These are phyloP conservation scores for Xylaria sp. DNA, from an alignment of 2,329 filamentous ascomycete genomes.

Conservation along the genomic window DNA sequence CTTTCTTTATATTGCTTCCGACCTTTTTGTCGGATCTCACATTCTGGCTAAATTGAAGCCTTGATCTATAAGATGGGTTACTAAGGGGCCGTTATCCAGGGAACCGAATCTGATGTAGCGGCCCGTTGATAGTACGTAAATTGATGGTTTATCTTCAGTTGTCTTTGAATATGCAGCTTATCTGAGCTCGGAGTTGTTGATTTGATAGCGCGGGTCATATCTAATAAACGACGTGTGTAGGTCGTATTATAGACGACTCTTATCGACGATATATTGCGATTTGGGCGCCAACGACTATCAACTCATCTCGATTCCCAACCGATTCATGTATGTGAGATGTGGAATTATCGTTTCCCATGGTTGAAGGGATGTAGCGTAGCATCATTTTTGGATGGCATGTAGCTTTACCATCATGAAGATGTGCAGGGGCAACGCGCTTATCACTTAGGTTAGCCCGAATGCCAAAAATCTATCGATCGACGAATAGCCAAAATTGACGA, in stretches of 20 bases:
- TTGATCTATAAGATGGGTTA: not conserved
- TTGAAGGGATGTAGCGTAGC: not conserved
- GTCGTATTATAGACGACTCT: not conserved
- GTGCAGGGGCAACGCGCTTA: not conserved
- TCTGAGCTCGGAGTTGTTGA: not conserved
- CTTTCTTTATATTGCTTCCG: conserved; percentile 21
- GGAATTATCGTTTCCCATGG: not conserved
- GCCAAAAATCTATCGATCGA: conserved; percentile 5
- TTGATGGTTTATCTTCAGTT: not conserved
- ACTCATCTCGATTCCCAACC: not conserved
- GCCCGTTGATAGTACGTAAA: not conserved
- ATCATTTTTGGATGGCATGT: not conserved
- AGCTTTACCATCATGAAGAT: not conserved
- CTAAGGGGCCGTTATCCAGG: conserved; percentile 18
- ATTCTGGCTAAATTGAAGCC: conserved; percentile 20
- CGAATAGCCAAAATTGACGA: not conserved
- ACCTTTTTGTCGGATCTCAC: not conserved
- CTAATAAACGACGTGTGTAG: not conserved
- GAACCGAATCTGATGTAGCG: not conserved
- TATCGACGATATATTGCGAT: too few relatives aligned
- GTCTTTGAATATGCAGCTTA: not conserved
- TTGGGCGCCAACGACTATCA: not conserved
- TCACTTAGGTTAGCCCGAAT: not conserved
- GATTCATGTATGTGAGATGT: not conserved
- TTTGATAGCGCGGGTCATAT: not conserved